A percentile compares a stretch with the other conserved stretches of the same genome.
Conservation (phyloP, 805 yeast species). For the Komagataella populi region DNA sequence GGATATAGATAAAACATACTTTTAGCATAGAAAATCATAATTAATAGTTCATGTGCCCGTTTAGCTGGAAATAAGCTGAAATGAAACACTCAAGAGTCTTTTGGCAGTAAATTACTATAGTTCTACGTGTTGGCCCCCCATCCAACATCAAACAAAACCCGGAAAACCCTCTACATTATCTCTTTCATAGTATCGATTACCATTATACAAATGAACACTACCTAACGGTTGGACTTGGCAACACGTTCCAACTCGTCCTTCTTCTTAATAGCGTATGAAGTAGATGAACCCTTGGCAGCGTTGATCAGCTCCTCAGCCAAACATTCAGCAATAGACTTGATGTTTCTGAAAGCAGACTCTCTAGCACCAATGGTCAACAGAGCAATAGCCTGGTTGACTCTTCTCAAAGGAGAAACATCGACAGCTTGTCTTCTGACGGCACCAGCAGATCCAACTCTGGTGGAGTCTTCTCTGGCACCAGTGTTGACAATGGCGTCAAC, state of each 20-base stretch:
- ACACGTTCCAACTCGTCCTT: conserved; percentile 99
- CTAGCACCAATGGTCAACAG: conserved; percentile 98
- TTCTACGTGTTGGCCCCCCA: no score
- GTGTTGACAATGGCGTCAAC: conserved; percentile 99
- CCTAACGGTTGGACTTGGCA: conserved; percentile 99
- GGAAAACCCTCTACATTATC: no score
- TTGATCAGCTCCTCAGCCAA: conserved; percentile 99
- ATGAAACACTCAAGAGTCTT: no score
- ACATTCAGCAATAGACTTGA: conserved; percentile 99
- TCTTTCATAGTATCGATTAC: not conserved
- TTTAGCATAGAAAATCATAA: no score
- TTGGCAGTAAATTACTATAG: no score
- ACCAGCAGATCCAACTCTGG: conserved; percentile 99
- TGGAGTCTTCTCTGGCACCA: conserved; percentile 99
- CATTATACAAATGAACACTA: conserved; percentile 1
- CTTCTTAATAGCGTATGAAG: conserved; percentile 99
- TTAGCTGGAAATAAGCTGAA: no score
- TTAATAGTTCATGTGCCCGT: no score
- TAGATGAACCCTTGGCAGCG: conserved; percentile 99
- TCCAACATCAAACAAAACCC: no score
- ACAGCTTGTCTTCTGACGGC: conserved; percentile 99
- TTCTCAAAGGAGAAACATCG: conserved; percentile 99
- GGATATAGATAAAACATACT: no score
- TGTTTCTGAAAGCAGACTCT: conserved; percentile 99
- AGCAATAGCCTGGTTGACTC: conserved; percentile 99